Base-by-base conservation (phyloP, 129 eudicot genomes). In the Silybum marianum region DNA sequence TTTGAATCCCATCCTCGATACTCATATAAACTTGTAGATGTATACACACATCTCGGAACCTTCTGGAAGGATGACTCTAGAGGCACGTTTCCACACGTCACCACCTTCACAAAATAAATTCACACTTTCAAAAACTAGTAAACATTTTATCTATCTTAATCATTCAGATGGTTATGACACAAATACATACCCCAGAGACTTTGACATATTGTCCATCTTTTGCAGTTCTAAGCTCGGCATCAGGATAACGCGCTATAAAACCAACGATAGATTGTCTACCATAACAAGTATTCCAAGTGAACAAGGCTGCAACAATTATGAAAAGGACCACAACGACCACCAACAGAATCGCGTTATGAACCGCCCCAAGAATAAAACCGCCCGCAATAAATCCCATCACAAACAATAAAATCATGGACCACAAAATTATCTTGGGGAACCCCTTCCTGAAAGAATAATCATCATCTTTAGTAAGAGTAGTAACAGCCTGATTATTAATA, bases 41-140 rank as follows among this genome's bases (percentile, higher is more conserved):
- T 90, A 81, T 90, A 92, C 63, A 92, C 93, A 62, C 97, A 92
- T 85, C 97, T 84, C 8, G 97, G 93, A 77, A 90, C 89, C 80
- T 77, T 92, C 66, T 90, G 93, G 73, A 88, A 92, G 48, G 97
- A 88, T 28, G 97, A 90, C 76, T 88, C 91, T 0, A 92, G 91
- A 69, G 97, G 95, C 30, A 92, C 91, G 77, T 88, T 92, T 68
- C 97, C 97, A 84, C 97, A 92, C 0, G 97, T 92, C 62, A 92
- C 97, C 84, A 92, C 95, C 97, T 92, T 79, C 68, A 66, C 39
- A 73, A 58, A 58, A 80, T 34, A 34, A 77, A 81, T 24, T 66
- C 26, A 13, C 78, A 26, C 36, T 72, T 21, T 23, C 30, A 28
- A 48, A 60, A 67, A 46, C 69, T 39, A 78, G 24, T n/a, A 68